Conservation (phyloP, 2,329 filamentous ascomycete species). For the Neofusicoccum parvum region DNA sequence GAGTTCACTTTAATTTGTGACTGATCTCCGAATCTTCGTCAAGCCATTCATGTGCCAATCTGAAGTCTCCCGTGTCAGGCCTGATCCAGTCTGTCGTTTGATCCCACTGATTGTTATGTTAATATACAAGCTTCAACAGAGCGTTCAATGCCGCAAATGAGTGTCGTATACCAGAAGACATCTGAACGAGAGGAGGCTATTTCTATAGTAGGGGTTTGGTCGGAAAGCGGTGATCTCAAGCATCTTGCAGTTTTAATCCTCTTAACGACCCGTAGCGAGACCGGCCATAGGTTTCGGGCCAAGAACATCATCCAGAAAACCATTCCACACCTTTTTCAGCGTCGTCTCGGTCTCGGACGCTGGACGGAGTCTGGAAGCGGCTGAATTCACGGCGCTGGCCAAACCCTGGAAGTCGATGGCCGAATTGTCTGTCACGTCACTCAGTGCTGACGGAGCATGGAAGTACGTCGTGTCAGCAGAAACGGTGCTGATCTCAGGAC, state of each 20-base stretch:
- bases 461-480: conserved; percentile 51
- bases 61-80: not conserved
- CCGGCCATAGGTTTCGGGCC: conserved; percentile 33
- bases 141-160: not conserved
- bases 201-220: no score
- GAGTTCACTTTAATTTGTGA: no score
- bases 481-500: conserved; percentile 59
- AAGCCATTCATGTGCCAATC: not conserved
- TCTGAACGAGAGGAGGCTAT: no score
- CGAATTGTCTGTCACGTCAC: conserved; percentile 49
- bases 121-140: not conserved
- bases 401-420: conserved; percentile 55
- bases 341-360: conserved; percentile 45
- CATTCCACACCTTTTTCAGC: conserved; percentile 49
- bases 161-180: not conserved
- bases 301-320: conserved; percentile 54
- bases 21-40: no score
- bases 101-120: no score
- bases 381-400: conserved; percentile 51
- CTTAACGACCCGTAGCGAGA: conserved; percentile 1
- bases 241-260: not conserved
- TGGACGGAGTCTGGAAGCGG: conserved; percentile 31
- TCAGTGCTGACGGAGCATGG: conserved; percentile 56
- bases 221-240: no score
- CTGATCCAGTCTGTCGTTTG: not conserved